phyloP scores from a whole-genome alignment of 108 stramenopile genomes.

The Asterionellopsis glacialis region DNA sequence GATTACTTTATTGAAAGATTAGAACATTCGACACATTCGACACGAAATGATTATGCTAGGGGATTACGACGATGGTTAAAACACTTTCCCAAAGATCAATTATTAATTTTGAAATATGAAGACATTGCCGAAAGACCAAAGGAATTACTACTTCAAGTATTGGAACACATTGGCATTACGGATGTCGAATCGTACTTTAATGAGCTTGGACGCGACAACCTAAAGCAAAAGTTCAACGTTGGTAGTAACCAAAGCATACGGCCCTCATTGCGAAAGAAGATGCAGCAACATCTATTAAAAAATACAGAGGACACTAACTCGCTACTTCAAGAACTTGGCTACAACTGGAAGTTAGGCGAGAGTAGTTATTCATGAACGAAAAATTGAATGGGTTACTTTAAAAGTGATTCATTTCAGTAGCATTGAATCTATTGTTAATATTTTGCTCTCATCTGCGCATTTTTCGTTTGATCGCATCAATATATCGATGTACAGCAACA shows the following conservation, averaged over 20 bases:
- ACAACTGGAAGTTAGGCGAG: constrained; percentile 34
- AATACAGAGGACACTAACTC: constrained; percentile 32
- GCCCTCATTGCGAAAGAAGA: constrained; percentile 26
- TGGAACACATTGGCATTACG: constrained; percentile 35
- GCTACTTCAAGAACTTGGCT: constrained; percentile 31
- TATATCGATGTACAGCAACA: constrained; percentile 26
- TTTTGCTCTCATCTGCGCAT: constrained; percentile 11
- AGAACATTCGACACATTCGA: constrained; percentile 14
- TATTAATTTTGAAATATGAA: constrained; percentile 36
- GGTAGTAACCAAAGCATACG: constrained; percentile 10
- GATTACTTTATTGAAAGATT: constrained; percentile 41
- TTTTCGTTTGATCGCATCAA: constrained; percentile 15
- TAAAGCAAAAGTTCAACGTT: constrained; percentile 29
- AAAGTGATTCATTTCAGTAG: neutral
- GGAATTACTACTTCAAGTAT: constrained; percentile 21
- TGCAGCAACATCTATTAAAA: constrained; percentile 33
- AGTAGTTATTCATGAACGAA: neutral
- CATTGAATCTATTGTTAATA: neutral
- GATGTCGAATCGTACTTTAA: constrained; percentile 17
- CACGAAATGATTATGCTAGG: constrained; percentile 29
- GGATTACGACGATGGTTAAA: constrained; percentile 29
- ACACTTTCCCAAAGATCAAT: constrained; percentile 28
- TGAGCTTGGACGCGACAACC: constrained; percentile 25
- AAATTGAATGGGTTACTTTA: neutral
- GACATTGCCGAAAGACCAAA: constrained; percentile 32